Conservation (phyloP, 2,329 filamentous ascomycete genomes). For the Colletotrichum liaoningense region DNA sequence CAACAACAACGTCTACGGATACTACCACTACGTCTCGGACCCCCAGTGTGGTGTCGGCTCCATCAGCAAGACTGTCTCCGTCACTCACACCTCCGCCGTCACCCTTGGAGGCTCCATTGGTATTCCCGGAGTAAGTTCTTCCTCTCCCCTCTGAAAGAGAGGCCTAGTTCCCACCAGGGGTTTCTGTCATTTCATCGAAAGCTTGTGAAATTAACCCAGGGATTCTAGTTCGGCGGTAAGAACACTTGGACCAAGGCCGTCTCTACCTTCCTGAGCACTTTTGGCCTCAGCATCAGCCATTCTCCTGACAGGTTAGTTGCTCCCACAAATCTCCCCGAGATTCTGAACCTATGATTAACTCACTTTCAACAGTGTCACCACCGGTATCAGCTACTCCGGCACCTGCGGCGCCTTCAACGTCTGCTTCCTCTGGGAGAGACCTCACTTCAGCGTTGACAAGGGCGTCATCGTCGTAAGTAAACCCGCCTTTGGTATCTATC, state of each 20-base stretch:
- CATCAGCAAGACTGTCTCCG: constrained; percentile 8
- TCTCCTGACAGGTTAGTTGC: not conserved
- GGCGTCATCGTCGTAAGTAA: constrained; percentile 7
- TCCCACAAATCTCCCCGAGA: not conserved
- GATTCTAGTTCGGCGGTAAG: not conserved
- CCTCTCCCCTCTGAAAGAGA: no score
- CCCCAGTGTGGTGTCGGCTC: constrained; percentile 3
- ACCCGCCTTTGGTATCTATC: no score
- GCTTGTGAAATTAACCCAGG: not conserved
- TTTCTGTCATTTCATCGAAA: not conserved
- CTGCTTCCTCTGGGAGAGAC: constrained; percentile 17
- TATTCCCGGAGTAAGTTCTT: not conserved
- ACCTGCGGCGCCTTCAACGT: constrained; percentile 6
- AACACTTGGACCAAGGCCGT: not conserved
- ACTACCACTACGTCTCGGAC: constrained; percentile 16
- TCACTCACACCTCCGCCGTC: constrained; percentile 10
- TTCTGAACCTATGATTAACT: not conserved
- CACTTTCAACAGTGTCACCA: not conserved
- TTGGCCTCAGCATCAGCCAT: constrained; percentile 4
- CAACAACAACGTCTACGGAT: constrained; percentile 13
- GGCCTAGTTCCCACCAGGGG: no score
- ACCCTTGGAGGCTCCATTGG: not conserved
- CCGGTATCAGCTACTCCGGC: constrained; percentile 2
- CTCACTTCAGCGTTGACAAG: constrained; percentile 8
- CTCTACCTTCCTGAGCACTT: constrained; percentile 7